Evolutionary conservation across 768 basidiomycete species (phyloP), one percentile per base, ranked within the genome.

Genomic region (Filobasidium floriforme): DNA sequence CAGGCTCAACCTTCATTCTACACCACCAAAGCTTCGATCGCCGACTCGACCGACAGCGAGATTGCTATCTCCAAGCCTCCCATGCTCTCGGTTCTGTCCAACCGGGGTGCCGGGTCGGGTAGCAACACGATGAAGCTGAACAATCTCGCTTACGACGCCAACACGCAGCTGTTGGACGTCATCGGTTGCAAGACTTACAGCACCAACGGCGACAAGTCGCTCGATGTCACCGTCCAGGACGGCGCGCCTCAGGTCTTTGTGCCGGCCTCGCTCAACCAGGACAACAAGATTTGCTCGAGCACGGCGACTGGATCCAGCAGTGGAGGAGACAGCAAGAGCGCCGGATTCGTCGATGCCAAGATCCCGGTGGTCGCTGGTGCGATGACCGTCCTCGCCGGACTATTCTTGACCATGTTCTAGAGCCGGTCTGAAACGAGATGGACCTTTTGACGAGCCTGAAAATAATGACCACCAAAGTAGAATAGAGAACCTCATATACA

Each of bases 201-300:
- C 9, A 74, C 73, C 28, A 75, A 73, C 57, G 61, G 55, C 26
- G 66, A 59, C 43, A 75, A 75, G n/a, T 70, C 73, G 49, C 69
- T 78, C 46, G 60, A 63, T 1, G 69, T 74, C 19, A 68, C 63
- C 15, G 64, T 76, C 60, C 67, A 66, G 12, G 61, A 52, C 10
- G 77, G 77, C 12, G 59, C 69, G 46, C 77, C 77, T 1, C 52
- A 68, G 40, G 72, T 78, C 19, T 67, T 73, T 59, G 72, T 77
- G 40, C 72, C 66, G 7, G 59, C 62, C 15, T 66, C 68, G 9
- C 60, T 70, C 51, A 72, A 70, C 41, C 73, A 73, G 14, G 54
- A 57, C 54, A 57, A 57, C 54, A 69, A 19, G 19, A 28, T 68
- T 1, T 68, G 67, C 26, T 32, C 59, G 44, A 60, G 22, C 46